phyloP scores from a whole-genome alignment of 2,329 filamentous ascomycete species.

The Aspergillus oerlinghausenensis region DNA sequence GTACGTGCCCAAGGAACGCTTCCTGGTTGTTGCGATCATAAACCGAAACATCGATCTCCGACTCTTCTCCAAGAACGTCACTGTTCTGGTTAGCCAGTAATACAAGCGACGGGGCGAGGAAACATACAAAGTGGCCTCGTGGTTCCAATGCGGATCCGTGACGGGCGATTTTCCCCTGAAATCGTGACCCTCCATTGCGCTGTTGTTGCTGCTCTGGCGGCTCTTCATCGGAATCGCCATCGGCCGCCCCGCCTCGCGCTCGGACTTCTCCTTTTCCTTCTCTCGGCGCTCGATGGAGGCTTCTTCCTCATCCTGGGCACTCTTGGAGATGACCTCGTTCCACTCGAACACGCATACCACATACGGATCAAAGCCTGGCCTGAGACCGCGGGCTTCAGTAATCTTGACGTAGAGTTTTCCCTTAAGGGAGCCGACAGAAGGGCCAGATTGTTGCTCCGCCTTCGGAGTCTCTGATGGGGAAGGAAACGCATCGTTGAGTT shows the following conservation, averaged over 20 bases:
- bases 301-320: conserved; percentile 61
- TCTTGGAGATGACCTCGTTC: conserved; percentile 91
- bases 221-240: conserved; percentile 98
- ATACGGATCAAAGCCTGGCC: conserved; percentile 82
- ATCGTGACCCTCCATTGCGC: conserved; percentile 62
- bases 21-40: conserved; percentile 85
- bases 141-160: conserved; percentile 90
- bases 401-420: conserved; percentile 90
- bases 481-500: conserved; percentile 34
- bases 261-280: conserved; percentile 57
- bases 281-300: conserved; percentile 59
- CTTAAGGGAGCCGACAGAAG: conserved; percentile 67
- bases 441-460: conserved; percentile 39
- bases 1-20: conserved; percentile 85
- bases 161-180: conserved; percentile 58
- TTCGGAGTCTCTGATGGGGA: conserved; percentile 18
- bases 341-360: conserved; percentile 95
- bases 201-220: conserved; percentile 93
- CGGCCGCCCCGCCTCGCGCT: conserved; percentile 74
- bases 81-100: conserved; percentile 47
- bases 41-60: conserved; percentile 85
- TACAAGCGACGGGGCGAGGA: not conserved
- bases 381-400: conserved; percentile 74
- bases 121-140: conserved; percentile 88
- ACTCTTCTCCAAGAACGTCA: conserved; percentile 88